Base-by-base conservation (phyloP, 1,284 basidiomycete species). In the Agaricales sp. region DNA sequence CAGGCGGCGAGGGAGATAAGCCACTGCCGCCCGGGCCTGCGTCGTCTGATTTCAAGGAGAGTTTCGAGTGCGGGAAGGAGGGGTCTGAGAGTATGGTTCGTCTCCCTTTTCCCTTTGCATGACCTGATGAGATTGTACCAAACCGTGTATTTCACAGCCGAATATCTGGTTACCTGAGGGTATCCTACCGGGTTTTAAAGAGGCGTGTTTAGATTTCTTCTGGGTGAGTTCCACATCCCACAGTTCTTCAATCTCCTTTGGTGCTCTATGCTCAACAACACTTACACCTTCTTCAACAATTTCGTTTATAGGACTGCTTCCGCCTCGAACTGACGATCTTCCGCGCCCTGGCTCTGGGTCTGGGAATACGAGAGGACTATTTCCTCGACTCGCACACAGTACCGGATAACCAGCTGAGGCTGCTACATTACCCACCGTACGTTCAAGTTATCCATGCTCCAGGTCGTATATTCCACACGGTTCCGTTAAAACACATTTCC, bases 141-240 rank as follows among this genome's bases (percentile, higher is more conserved):
- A 41, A n/a, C 6, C 39, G 18, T 41, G 16, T 11, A 4, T n/a
- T 41, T n/a, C 8, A 41, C 8, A 41, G 39, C 68, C 73, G 3
- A 78, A 81, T 53, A 74, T 80, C 46, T 82, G 79, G 79, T 65
- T 76, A 2, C 74, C 77, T 0, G 76, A 79, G 1, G 65, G 64
- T 16, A 63, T 74, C 3, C 62, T 82, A 16, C 74, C 77, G 1
- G 77, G 74, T 1, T 79, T 82, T 58, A 73, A 67, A 51, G 65
- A 71, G 24, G 68, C 67, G 1, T 75, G 73, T 49, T 54, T 75
- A 20, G 67, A 70, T 18, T 82, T 79, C 60, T 80, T 71, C 60
- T 73, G 69, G 71, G 73, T 74, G 48, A 22, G 61, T 41, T 45
- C 12, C 26, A 8, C 13, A 23, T 21, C 2, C n/a, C n/a, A 18